A percentile compares a stretch with the other conserved stretches of the same genome.
phyloP scores from a whole-genome alignment of 345 rosid species.

The Draba incana region DNA sequence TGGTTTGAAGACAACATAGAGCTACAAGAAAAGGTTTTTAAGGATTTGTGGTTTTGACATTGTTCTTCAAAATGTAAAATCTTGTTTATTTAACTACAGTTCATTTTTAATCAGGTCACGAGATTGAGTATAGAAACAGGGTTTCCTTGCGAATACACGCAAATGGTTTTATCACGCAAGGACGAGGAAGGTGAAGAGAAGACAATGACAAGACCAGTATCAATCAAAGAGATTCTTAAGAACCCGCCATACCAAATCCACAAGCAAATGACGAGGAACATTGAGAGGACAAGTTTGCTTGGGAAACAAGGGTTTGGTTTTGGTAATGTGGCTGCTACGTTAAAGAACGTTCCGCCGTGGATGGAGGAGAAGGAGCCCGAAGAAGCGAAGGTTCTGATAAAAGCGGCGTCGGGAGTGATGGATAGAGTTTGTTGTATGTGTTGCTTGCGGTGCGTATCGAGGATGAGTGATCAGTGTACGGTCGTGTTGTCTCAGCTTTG shows the following conservation, averaged over 20 bases:
- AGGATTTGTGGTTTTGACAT: constrained; percentile 8
- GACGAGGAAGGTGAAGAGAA: constrained; percentile 37
- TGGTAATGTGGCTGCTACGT: constrained; percentile 65
- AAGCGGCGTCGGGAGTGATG: constrained; percentile 62
- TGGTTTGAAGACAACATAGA: constrained; percentile 69
- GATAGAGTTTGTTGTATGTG: constrained; percentile 77
- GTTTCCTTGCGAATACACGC: constrained; percentile 65
- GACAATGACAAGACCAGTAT: constrained; percentile 44
- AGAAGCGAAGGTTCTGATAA: constrained; percentile 57
- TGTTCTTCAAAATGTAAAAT: too few relatives aligned
- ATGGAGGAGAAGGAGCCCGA: constrained; percentile 58
- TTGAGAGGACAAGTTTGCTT: constrained; percentile 41
- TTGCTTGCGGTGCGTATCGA: constrained; percentile 66
- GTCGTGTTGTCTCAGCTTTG: constrained; percentile 63
- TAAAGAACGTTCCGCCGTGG: constrained; percentile 66
- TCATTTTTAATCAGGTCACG: constrained; percentile 52
- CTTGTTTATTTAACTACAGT: too few relatives aligned
- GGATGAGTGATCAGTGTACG: constrained; percentile 63
- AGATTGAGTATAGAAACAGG: constrained; percentile 68
- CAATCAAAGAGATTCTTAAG: constrained; percentile 39
- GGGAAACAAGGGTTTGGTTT: constrained; percentile 67
- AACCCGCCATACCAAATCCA: constrained; percentile 41
- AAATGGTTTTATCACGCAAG: constrained; percentile 51
- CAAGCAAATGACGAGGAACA: constrained; percentile 41
- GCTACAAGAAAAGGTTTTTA: constrained; percentile 70